Evolutionary conservation across 106 monocot genomes (phyloP).

Genomic region (Agapanthus africanus): DNA sequence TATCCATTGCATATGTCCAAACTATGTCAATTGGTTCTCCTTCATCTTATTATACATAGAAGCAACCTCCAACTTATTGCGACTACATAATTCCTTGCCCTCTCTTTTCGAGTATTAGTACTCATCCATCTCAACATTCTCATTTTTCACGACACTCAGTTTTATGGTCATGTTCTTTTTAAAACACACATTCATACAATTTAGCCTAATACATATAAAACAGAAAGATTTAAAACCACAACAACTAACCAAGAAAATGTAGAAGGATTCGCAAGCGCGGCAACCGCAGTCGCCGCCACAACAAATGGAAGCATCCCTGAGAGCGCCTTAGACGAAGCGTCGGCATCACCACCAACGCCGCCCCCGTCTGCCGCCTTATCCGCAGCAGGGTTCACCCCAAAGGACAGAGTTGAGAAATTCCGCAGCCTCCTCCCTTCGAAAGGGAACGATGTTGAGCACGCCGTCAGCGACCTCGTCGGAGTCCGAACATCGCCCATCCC

Average conservation of each 20-base stretch:
- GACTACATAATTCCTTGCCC: too few relatives aligned
- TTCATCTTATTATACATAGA: too few relatives aligned
- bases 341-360: not conserved
- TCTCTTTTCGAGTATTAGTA: too few relatives aligned
- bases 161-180: too few relatives aligned
- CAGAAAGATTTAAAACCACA: too few relatives aligned
- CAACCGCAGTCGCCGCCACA: conserved; percentile 80
- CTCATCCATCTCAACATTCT: too few relatives aligned
- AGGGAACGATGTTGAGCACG: conserved; percentile 46
- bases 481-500: not conserved
- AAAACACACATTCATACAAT: too few relatives aligned
- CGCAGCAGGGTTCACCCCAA: conserved; percentile 5
- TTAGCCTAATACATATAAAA: too few relatives aligned
- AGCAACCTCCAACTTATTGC: too few relatives aligned
- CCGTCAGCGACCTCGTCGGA: conserved; percentile 4
- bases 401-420: conserved; percentile 37
- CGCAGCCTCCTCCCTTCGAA: conserved; percentile 49
- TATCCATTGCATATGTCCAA: too few relatives aligned
- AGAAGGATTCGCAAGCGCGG: conserved; percentile 63
- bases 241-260: conserved; percentile 79
- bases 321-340: conserved; percentile 27
- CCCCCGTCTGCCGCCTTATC: not conserved
- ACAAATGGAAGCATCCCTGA: conserved; percentile 83
- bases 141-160: too few relatives aligned
- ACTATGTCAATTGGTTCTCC: too few relatives aligned